These are phyloP conservation scores for Carex kokanica DNA, from an alignment of 176 grass and related monocot genomes.

Conservation along the genomic window DNA sequence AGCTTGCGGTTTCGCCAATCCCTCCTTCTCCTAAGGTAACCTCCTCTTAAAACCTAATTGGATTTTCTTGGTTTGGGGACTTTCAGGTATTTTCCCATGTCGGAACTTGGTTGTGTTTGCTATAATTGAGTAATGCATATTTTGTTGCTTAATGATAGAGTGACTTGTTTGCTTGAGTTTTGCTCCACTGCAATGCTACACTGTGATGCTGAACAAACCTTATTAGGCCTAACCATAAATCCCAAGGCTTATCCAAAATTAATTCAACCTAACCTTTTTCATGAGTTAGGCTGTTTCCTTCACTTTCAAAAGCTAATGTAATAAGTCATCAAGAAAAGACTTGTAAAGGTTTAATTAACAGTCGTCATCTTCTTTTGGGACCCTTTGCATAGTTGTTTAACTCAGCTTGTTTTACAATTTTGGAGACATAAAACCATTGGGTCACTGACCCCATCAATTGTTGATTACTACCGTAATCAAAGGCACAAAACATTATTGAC, in stretches of 20 bases:
- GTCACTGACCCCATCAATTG: background rate
- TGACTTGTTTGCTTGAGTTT: background rate
- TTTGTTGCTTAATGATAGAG: background rate
- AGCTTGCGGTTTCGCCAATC: conserved; percentile 88
- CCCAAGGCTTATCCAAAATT: background rate
- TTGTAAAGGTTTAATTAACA: background rate
- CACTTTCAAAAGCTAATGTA: background rate
- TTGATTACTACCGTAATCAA: background rate
- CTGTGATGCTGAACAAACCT: background rate
- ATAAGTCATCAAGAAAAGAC: background rate
- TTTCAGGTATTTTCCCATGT: background rate
- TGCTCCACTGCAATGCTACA: background rate
- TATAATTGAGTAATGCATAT: background rate
- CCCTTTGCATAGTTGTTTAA: too few relatives aligned
- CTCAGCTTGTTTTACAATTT: background rate
- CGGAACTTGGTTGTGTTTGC: background rate
- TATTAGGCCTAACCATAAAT: background rate
- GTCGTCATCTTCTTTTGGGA: background rate
- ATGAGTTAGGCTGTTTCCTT: background rate
- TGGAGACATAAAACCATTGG: background rate
- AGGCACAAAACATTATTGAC: background rate
- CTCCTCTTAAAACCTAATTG: background rate
- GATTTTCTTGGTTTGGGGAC: background rate
- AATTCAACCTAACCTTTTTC: background rate
- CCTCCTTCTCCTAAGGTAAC: conserved; percentile 75